Percentiles rank a stretch among this genome's conserved stretches.
Evolutionary conservation across 2,329 filamentous ascomycete species (phyloP).

Genomic region (Pyrenochaeta sp.): DNA sequence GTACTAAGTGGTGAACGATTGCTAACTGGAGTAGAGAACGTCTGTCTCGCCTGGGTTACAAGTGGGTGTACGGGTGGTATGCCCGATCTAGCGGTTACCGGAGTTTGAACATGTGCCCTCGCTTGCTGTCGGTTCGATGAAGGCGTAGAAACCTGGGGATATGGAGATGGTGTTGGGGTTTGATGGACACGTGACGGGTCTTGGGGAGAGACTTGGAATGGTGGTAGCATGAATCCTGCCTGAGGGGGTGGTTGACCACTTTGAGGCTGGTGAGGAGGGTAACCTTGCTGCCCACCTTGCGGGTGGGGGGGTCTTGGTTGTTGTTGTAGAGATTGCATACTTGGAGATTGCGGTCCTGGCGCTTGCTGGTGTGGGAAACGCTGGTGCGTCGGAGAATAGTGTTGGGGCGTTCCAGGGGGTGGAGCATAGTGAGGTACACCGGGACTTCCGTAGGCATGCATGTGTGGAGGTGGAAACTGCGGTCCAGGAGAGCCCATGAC

Average conservation of each 20-base stretch:
- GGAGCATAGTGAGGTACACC: conserved; percentile 36
- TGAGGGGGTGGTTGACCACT: conserved; percentile 49
- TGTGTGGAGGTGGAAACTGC: conserved; percentile 35
- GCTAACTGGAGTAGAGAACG: conserved; percentile 35
- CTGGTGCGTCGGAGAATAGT: conserved; percentile 39
- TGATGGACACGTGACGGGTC: conserved; percentile 50
- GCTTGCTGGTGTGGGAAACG: conserved; percentile 32
- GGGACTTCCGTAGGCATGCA: conserved; percentile 31
- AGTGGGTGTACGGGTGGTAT: conserved; percentile 30
- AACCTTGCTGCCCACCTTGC: conserved; percentile 37
- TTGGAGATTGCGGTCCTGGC: conserved; percentile 42
- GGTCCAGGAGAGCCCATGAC: conserved; percentile 46
- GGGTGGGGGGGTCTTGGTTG: conserved; percentile 43
- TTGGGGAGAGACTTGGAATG: conserved; percentile 57
- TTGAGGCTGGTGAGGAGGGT: conserved; percentile 40
- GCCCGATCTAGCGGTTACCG: conserved; percentile 21
- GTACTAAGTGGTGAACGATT: conserved; percentile 35
- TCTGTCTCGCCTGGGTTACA: conserved; percentile 31
- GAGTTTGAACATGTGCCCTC: conserved; percentile 20
- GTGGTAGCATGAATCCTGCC: conserved; percentile 56
- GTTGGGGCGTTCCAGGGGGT: conserved; percentile 32
- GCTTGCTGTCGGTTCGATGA: conserved; percentile 23
- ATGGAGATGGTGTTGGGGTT: conserved; percentile 29
- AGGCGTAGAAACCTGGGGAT: conserved; percentile 40
- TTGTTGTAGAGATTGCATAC: conserved; percentile 37